Evolutionary conservation across 306 rosid genomes (phyloP).

Genomic region (Oxytropis ochrocephala): DNA sequence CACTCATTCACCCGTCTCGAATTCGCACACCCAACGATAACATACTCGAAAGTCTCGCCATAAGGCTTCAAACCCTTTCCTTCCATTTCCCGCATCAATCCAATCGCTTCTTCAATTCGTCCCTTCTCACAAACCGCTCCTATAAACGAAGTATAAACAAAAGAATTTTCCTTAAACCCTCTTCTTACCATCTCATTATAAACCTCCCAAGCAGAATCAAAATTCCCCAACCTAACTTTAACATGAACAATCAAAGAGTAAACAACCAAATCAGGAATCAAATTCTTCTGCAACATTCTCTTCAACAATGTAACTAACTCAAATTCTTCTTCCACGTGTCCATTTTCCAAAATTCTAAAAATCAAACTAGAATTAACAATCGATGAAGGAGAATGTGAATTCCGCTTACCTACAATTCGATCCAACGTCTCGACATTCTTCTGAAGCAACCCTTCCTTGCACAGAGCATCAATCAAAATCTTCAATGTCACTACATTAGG

Average conservation of each 20-base stretch:
- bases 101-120: slow-evolving; percentile 43
- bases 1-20: slow-evolving; percentile 41
- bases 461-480: slow-evolving; percentile 55
- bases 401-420: slow-evolving; percentile 40
- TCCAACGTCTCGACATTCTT: slow-evolving; percentile 51
- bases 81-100: slow-evolving; percentile 57
- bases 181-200: slow-evolving; percentile 56
- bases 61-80: slow-evolving; percentile 49
- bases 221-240: slow-evolving; percentile 38
- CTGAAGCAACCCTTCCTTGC: slow-evolving; percentile 73
- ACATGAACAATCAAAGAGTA: no score
- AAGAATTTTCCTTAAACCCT: slow-evolving; percentile 60
- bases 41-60: slow-evolving; percentile 43
- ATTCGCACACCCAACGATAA: slow-evolving; percentile 54
- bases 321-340: slow-evolving; percentile 17
- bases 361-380: slow-evolving; percentile 50
- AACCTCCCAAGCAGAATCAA: slow-evolving; percentile 37
- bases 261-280: no score
- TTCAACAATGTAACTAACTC: slow-evolving; percentile 7
- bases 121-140: slow-evolving; percentile 56
- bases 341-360: slow-evolving; percentile 46
- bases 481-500: slow-evolving; percentile 44
- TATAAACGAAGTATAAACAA: slow-evolving; percentile 53
- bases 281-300: no score
- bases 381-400: slow-evolving; percentile 41